Conservation (phyloP, 2,329 filamentous ascomycete species). For the Sclerotinia trifoliorum region DNA sequence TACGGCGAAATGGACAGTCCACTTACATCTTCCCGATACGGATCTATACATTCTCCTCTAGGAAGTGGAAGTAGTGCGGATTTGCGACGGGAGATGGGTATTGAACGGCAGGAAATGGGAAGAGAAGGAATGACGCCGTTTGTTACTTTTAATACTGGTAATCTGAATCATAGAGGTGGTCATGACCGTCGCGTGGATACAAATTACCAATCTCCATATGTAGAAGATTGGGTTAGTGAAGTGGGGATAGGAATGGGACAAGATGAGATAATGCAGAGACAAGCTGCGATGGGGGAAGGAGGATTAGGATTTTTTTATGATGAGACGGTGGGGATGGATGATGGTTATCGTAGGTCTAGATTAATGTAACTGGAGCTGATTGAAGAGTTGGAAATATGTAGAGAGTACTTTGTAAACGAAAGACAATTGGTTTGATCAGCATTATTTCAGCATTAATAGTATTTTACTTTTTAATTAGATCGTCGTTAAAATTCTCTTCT, state of each 20-base stretch:
- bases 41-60: slow-evolving; percentile 9
- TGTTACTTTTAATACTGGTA: background rate
- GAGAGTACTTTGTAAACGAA: background rate
- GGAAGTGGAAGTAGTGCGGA: background rate
- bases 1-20: slow-evolving; percentile 17
- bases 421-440: background rate
- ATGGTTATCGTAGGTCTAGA: slow-evolving; percentile 5
- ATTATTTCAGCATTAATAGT: background rate
- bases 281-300: background rate
- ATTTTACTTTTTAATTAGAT: too few species aligned
- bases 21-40: slow-evolving; percentile 16
- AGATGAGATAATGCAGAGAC: slow-evolving; percentile 16
- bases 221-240: slow-evolving; percentile 21
- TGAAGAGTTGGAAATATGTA: background rate
- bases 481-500: too few species aligned
- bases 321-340: background rate
- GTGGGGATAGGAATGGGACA: background rate
- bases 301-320: slow-evolving; percentile 9
- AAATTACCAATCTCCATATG: slow-evolving; percentile 21
- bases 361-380: background rate
- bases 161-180: background rate
- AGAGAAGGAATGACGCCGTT: background rate
- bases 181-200: background rate
- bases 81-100: background rate
- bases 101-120: background rate